A percentile compares a stretch with the other conserved stretches of the same genome.
Conservation (phyloP, 495 filamentous ascomycete genomes). For the Penicillium egyptiacum region DNA sequence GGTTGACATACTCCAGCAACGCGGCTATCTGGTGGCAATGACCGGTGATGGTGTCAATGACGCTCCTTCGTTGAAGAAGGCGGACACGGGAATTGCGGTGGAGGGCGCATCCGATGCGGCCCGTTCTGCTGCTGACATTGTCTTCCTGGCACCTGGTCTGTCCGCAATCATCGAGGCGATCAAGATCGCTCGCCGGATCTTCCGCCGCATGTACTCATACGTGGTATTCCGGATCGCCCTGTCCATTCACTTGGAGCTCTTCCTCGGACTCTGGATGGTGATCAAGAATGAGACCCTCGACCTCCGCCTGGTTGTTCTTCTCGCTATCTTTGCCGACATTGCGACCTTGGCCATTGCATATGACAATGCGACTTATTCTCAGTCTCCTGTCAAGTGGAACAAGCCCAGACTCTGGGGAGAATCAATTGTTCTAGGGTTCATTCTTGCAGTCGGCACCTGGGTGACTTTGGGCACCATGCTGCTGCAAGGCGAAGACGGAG, state of each 20-base stretch:
- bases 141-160: conserved; percentile 87
- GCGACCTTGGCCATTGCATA: conserved; percentile 92
- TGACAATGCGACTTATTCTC: conserved; percentile 86
- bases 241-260: conserved; percentile 86
- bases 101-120: conserved; percentile 92
- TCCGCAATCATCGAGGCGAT: conserved; percentile 91
- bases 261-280: conserved; percentile 87
- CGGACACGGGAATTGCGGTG: conserved; percentile 83
- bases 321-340: conserved; percentile 93
- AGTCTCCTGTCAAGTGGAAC: conserved; percentile 91
- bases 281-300: conserved; percentile 81
- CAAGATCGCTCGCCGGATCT: conserved; percentile 93
- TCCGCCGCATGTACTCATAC: conserved; percentile 97
- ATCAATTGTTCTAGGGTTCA: conserved; percentile 76
- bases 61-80: conserved; percentile 93
- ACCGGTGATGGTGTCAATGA: conserved; percentile 98
- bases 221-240: conserved; percentile 94
- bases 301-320: conserved; percentile 84
- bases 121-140: conserved; percentile 89
- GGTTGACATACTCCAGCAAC: conserved; percentile 91
- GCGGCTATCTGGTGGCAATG: conserved; percentile 95
- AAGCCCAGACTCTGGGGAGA: conserved; percentile 90
- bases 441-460: conserved; percentile 82
- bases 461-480: conserved; percentile 79
- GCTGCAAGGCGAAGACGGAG: conserved; percentile 61